Percentiles rank a stretch among this genome's conserved stretches.
Conservation (phyloP, 768 basidiomycete species). For the Inosperma sp. region DNA sequence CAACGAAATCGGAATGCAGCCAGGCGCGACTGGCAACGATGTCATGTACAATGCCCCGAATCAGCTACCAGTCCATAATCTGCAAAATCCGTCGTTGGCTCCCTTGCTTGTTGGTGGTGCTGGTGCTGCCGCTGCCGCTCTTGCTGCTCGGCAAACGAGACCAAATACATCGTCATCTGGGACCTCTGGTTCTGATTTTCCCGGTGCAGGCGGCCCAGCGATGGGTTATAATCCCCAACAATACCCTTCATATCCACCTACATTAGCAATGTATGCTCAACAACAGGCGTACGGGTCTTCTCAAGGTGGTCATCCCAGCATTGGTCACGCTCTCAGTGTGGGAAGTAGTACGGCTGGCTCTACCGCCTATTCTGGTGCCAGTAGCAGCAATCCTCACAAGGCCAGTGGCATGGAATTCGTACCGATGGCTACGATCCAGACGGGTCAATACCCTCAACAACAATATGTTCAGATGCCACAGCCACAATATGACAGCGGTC, state of each 20-base stretch:
- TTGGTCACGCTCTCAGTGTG: neutral
- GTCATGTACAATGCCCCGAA: neutral
- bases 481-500: no score
- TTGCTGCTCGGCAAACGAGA: neutral
- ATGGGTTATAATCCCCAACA: constrained; percentile 2
- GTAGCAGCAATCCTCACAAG: neutral
- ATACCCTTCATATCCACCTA: neutral
- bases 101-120: neutral
- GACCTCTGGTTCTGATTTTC: neutral
- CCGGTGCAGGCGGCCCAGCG: neutral
- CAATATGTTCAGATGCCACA: neutral
- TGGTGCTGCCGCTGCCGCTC: neutral
- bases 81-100: neutral
- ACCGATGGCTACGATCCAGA: neutral
- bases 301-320: neutral
- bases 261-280: neutral
- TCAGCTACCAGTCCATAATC: neutral
- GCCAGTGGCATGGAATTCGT: neutral
- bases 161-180: constrained; percentile 1
- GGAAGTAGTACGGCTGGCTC: constrained; percentile 1
- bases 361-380: neutral
- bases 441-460: constrained; percentile 2
- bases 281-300: neutral
- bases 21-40: neutral
- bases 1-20: neutral